A percentile compares a stretch with the other conserved stretches of the same genome.
Conservation (phyloP, 768 basidiomycete species). For the Kwoniella sp. region DNA sequence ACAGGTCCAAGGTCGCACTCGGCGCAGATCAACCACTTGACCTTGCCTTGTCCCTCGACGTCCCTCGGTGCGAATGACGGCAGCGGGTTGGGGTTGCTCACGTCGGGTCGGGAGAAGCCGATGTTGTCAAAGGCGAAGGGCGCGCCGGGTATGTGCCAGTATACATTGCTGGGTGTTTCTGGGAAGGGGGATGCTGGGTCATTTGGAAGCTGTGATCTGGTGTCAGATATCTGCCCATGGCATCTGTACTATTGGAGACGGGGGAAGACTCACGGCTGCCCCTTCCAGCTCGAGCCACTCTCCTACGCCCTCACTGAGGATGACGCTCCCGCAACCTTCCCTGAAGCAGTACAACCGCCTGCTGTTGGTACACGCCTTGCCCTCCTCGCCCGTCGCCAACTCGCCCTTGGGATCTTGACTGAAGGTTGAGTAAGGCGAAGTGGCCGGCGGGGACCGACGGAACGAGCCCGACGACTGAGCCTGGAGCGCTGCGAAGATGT, state of each 20-base stretch:
- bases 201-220: slow-evolving; percentile 38
- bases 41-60: slow-evolving; percentile 6
- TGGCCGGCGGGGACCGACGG: slow-evolving; percentile 13
- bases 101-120: slow-evolving; percentile 46
- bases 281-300: slow-evolving; percentile 25
- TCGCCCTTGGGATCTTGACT: slow-evolving; percentile 2
- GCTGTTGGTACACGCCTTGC: neutral
- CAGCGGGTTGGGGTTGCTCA: neutral
- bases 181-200: slow-evolving; percentile 38
- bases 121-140: slow-evolving; percentile 51
- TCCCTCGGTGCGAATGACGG: neutral
- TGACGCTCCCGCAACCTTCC: slow-evolving; percentile 44
- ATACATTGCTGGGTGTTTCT: neutral
- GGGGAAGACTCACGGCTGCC: slow-evolving; percentile 32
- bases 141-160: slow-evolving; percentile 41
- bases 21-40: slow-evolving; percentile 51
- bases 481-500: slow-evolving; percentile 41
- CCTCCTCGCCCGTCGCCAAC: neutral
- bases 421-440: slow-evolving; percentile 11
- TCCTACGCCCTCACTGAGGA: slow-evolving; percentile 36
- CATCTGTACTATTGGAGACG: too few species aligned
- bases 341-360: slow-evolving; percentile 45
- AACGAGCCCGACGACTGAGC: slow-evolving; percentile 27
- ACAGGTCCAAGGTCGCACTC: slow-evolving; percentile 51
- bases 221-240: too few species aligned